These are phyloP conservation scores for Yarrowia sp. DNA, from an alignment of 805 yeast genomes.

Conservation along the genomic window DNA sequence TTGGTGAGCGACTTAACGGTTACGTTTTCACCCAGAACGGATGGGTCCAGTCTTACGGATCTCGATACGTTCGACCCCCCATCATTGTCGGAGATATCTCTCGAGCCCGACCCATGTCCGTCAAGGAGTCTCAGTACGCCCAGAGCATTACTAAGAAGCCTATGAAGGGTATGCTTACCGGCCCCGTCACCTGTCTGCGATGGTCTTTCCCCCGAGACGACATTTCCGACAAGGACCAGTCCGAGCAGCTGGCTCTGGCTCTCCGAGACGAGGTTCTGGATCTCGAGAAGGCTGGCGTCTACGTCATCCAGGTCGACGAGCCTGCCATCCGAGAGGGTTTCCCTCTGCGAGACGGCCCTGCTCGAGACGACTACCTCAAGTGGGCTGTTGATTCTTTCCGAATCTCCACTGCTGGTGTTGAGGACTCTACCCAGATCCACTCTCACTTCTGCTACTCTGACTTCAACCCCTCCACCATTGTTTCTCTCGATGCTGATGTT, in stretches of 20 bases:
- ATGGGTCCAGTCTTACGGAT: conserved; percentile 99
- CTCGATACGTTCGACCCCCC: conserved; percentile 99
- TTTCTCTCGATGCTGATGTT: conserved; percentile 99
- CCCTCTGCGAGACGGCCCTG: conserved; percentile 96
- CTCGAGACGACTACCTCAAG: conserved; percentile 91
- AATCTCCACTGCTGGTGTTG: conserved; percentile 98
- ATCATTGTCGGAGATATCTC: conserved; percentile 98
- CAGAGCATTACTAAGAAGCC: conserved; percentile 94
- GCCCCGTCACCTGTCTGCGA: conserved; percentile 98
- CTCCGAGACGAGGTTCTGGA: conserved; percentile 98
- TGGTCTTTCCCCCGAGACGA: conserved; percentile 99
- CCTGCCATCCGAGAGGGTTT: conserved; percentile 99
- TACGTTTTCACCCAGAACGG: conserved; percentile 98
- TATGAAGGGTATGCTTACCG: conserved; percentile 99
- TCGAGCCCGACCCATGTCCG: conserved; percentile 98
- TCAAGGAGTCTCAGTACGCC: conserved; percentile 98
- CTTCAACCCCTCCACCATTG: conserved; percentile 98
- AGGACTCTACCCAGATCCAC: conserved; percentile 94
- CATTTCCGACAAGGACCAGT: conserved; percentile 86
- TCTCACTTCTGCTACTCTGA: conserved; percentile 99
- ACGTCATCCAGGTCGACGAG: conserved; percentile 98
- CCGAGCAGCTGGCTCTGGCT: conserved; percentile 95
- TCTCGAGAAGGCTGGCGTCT: conserved; percentile 97
- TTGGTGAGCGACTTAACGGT: conserved; percentile 98
- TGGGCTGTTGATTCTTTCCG: conserved; percentile 99